Evolutionary conservation across 202 grass and related monocot genomes (phyloP), one percentile per base, ranked within the genome.

Genomic region (Eragrostis tef): DNA sequence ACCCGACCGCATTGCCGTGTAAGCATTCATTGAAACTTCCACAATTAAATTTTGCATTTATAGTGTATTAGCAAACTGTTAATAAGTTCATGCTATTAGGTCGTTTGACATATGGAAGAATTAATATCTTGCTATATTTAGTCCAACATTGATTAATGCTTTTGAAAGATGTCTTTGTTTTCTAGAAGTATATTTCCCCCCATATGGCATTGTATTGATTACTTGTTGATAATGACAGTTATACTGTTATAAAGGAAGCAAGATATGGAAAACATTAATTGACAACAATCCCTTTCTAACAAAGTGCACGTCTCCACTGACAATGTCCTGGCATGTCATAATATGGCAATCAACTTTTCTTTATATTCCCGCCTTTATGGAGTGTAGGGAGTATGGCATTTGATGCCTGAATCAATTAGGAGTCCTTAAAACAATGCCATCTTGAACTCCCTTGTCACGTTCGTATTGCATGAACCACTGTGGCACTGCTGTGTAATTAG

Each of bases 1-100:
- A 16, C 97, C 97, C 0, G 97, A 96, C 44, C 89, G 93, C 45
- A 96, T 99, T 62, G 97, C 97, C 59, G 97, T 99, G 97, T 99
- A 99, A 92, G 94, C 78, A 77, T 54, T 53, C 45, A 68, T n/a
- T 62, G 9, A 56, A 51, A 80, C 63, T 67, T 75, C 17, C n/a
- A 11, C 62, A 25, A 36, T 75, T 43, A 9, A 42, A 50, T 61
- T 58, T 44, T 0, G n/a, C n/a, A 21, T 47, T 75, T 52, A 43
- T 66, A 16, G 20, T 24, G 36, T 31, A 61, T 88, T 78, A 81
- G 57, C 45, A 48, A 70, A 47, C 64, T 70, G 36, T 70, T 70
- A 13, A 13, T 57, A 54, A 53, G 24, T 21, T 56, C 2, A 22
- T 75, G 20, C 17, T 74, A 15, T 73, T 16, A 46, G 7, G 17